Conservation (phyloP, 2,329 filamentous ascomycete species). For the Clonostachys sp. region DNA sequence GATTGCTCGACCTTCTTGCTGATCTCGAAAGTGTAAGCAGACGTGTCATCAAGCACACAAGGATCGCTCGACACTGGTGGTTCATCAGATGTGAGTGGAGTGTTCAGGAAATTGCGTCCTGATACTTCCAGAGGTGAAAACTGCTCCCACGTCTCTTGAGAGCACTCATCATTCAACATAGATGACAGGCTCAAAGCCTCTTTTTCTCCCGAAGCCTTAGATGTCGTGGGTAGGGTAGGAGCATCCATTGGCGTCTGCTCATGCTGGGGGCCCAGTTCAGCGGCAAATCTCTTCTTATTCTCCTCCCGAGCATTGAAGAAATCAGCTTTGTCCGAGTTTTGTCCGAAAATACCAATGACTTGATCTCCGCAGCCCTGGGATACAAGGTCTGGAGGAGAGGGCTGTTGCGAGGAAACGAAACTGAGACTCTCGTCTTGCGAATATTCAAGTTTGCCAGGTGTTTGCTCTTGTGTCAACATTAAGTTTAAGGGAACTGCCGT, state of each 20-base stretch:
- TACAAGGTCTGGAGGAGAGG: no score
- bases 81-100: slow-evolving; percentile 4
- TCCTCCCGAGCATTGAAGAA: slow-evolving; percentile 28
- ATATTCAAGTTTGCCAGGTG: no score
- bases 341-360: not conserved
- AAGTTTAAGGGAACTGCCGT: no score
- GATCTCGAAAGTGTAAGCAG: not conserved
- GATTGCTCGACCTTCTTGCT: not conserved
- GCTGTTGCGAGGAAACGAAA: no score
- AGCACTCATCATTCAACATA: not conserved
- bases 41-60: not conserved
- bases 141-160: not conserved
- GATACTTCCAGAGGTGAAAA: slow-evolving; percentile 15
- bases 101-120: slow-evolving; percentile 24
- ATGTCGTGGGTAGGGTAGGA: not conserved
- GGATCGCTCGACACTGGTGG: not conserved
- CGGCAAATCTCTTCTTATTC: not conserved
- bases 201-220: not conserved
- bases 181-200: not conserved
- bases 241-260: no score
- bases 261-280: no score
- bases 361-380: no score
- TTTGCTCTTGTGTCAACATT: no score
- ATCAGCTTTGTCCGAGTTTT: slow-evolving; percentile 27
- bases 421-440: no score